Base-by-base conservation (phyloP, 768 basidiomycete genomes). In the Mycena pura region DNA sequence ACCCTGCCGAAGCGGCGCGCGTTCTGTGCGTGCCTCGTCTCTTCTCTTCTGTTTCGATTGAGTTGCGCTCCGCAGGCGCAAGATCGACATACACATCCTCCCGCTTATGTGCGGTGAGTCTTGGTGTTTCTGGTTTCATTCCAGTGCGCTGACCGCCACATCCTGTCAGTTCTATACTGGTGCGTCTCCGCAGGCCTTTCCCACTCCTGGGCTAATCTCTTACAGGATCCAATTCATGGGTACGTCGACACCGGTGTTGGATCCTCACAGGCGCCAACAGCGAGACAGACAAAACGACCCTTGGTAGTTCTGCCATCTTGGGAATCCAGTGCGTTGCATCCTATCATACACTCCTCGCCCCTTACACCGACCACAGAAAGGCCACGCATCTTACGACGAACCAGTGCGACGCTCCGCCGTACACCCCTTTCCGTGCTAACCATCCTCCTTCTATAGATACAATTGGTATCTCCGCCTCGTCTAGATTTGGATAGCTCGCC, bases 181-280 rank as follows among this genome's bases (percentile, higher is more conserved):
- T 45, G 28, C 19, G 44, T 13, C 13, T 25, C 24, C n/a, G n/a
- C n/a, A n/a, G n/a, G n/a, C n/a, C n/a, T n/a, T n/a, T n/a, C n/a
- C n/a, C n/a, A n/a, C n/a, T n/a, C n/a, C n/a, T n/a, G n/a, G n/a
- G n/a, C n/a, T n/a, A n/a, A n/a, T 25, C 24, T 8, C 28, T 15
- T 9, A 6, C 58, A 86, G 89, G 83, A 80, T 91, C 21, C 89
- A 90, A 69, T 89, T 85, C 57, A 90, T 90, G 86, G 53, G 53
- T 48, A 25, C 17, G 24, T 29, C 4, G 2, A 3, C 5, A 4
- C n/a, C 7, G 5, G 15, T 13, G n/a, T n/a, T n/a, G n/a, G n/a
- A n/a, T n/a, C n/a, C n/a, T n/a, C n/a, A n/a, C n/a, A n/a, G n/a
- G n/a, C n/a, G n/a, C n/a, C n/a, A n/a, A n/a, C n/a, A n/a, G n/a